Conservation (phyloP, 345 rosid genomes). For the Sonneratia caseolaris region DNA sequence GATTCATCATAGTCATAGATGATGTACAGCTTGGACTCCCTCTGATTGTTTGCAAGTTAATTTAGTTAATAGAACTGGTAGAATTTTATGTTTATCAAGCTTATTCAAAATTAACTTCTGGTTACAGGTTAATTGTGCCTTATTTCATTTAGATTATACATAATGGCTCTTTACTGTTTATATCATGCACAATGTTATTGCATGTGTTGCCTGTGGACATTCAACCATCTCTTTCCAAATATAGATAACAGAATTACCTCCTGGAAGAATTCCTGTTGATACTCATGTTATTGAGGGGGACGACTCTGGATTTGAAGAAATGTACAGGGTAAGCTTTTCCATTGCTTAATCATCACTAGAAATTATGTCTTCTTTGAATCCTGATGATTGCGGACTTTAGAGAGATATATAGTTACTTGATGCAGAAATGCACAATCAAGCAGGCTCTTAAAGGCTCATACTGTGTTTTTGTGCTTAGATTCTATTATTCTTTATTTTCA, state of each 20-base stretch:
- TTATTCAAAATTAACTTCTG: not conserved
- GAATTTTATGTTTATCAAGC: slow-evolving; percentile 1
- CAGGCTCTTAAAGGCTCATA: not conserved
- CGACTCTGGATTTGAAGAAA: slow-evolving; percentile 45
- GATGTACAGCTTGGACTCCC: not conserved
- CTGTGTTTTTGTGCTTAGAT: no score
- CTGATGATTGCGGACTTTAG: not conserved
- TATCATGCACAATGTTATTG: not conserved
- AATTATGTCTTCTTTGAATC: not conserved
- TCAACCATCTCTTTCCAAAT: not conserved
- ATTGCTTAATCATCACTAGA: not conserved
- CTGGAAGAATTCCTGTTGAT: slow-evolving; percentile 87
- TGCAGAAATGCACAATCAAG: not conserved
- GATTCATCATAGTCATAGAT: not conserved
- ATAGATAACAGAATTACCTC: slow-evolving; percentile 65
- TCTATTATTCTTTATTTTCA: no score
- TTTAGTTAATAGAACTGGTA: not conserved
- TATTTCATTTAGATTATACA: not conserved
- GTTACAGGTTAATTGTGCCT: not conserved
- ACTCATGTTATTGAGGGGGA: slow-evolving; percentile 58
- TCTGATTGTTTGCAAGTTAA: not conserved
- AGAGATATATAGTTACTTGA: not conserved
- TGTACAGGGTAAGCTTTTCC: slow-evolving; percentile 8
- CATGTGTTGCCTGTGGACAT: slow-evolving; percentile 2
- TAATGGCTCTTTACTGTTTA: not conserved